Conservation (phyloP, 1,139 yeast genomes). For the Entelexis paramagnoliae region DNA sequence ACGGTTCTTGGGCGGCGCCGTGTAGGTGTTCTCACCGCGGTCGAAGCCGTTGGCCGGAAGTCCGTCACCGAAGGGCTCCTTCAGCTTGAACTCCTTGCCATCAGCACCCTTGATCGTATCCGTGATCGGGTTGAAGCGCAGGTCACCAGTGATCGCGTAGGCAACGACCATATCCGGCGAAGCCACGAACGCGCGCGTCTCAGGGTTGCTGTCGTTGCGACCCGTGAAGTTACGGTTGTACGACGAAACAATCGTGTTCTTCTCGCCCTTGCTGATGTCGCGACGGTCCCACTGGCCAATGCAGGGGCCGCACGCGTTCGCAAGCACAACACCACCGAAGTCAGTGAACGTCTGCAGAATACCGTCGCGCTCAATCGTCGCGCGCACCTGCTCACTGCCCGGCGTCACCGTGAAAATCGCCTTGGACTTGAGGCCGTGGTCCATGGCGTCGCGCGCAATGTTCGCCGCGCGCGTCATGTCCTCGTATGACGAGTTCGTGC, state of each 20-base stretch:
- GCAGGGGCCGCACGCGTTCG: conserved; percentile 99
- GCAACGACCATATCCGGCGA: conserved; percentile 97
- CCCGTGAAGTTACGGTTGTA: conserved; percentile 96
- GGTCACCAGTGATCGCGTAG: conserved; percentile 89
- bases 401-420: conserved; percentile 95
- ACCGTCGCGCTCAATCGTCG: conserved; percentile 78
- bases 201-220: conserved; percentile 94
- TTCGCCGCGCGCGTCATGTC: conserved; percentile 95
- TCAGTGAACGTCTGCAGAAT: conserved; percentile 64
- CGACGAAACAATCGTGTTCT: conserved; percentile 71
- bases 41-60: conserved; percentile 77
- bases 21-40: conserved; percentile 81
- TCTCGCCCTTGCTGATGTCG: conserved; percentile 37
- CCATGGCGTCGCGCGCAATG: conserved; percentile 72
- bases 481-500: conserved; percentile 95
- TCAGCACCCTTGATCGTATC: conserved; percentile 71
- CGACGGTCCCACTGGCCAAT: conserved; percentile 99
- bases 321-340: conserved; percentile 82
- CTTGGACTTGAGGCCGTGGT: conserved; percentile 81
- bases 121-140: conserved; percentile 76
- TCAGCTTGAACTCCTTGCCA: conserved; percentile 57
- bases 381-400: conserved; percentile 97
- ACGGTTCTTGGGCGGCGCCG: conserved; percentile 94
- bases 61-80: conserved; percentile 73
- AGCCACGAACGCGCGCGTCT: conserved; percentile 91